Evolutionary conservation across 2,329 filamentous ascomycete species (phyloP), one percentile per base, ranked within the genome.

Genomic region (Colletotrichum spaethianum): DNA sequence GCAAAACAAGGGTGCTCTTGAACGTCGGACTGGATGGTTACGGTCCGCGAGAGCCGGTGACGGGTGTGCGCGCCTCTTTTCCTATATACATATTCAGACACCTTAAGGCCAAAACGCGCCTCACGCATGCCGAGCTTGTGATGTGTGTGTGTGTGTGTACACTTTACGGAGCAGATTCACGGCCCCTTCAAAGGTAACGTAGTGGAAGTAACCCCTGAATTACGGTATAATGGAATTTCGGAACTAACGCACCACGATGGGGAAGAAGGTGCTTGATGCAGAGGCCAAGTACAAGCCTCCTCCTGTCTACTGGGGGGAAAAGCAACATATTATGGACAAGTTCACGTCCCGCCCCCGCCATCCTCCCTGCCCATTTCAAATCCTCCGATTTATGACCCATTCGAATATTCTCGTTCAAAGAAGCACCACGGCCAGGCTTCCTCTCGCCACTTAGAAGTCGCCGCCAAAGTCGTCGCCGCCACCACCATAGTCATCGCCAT

Each of bases 371-470:
- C 28, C 16, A 7, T 18, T 26, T n/a, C 36, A 11, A 57, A 26
- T 12, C 20, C 42, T 33, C n/a, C 20, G 44, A 8, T 57, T 53
- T 36, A 42, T 26, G 40, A 40, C 16, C 57, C 50, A 56, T 26
- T 31, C 26, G 18, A 46, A 16, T 46, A 50, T 50, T 50, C 18
- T 42, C n/a, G 20, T 23, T 23, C 2, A 40, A 11, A 20, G 20
- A 7, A 23, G n/a, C 40, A 26, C 28, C 31, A 16, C 26, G 14
- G 20, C 28, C 4, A 16, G 2, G 26, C 33, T 26, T 9, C 7
- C 26, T 38, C 6, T 23, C 12, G 9, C 50, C 33, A n/a, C 63
- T 80, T 81, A 84, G 70, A 85, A 85, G 72, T 85, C 83, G 36
- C 83, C 78, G 20, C 77, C 80, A 48, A 78, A 80, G 64, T 79